A percentile compares a stretch with the other conserved stretches of the same genome.
Conservation (phyloP, 495 filamentous ascomycete genomes). For the Pyrenula aspistea region DNA sequence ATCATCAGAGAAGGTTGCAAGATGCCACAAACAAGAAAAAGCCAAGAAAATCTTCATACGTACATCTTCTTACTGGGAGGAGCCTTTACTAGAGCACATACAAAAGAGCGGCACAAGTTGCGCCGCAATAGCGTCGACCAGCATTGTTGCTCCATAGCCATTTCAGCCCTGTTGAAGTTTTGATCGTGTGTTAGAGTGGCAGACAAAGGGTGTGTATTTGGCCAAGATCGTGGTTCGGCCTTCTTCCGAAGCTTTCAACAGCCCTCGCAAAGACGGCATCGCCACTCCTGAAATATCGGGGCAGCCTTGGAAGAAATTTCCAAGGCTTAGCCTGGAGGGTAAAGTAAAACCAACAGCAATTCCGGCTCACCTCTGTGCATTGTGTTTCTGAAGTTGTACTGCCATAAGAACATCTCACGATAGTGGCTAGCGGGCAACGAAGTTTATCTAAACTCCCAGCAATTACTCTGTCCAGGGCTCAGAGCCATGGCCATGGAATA, state of each 20-base stretch:
- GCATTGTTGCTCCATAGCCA: background rate
- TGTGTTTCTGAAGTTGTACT: too few relatives aligned
- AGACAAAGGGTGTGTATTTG: background rate
- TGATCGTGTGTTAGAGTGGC: background rate
- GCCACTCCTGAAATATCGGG: background rate
- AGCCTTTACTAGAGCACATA: background rate
- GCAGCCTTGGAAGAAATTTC: too few relatives aligned
- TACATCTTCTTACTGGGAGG: background rate
- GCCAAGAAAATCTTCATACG: background rate
- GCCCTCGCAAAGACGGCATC: too few relatives aligned
- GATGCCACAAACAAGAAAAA: background rate
- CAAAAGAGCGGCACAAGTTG: background rate
- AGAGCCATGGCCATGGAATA: too few relatives aligned
- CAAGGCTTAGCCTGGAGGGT: too few relatives aligned
- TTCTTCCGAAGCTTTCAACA: background rate
- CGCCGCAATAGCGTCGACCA: background rate
- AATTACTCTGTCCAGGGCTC: too few relatives aligned
- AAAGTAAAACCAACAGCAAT: too few relatives aligned
- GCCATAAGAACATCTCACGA: too few relatives aligned
- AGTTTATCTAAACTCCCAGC: too few relatives aligned
- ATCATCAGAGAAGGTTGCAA: background rate
- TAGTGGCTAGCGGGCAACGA: too few relatives aligned
- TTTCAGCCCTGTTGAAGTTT: background rate
- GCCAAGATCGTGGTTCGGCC: background rate
- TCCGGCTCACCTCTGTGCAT: too few relatives aligned